phyloP scores from a whole-genome alignment of 495 filamentous ascomycete species.

The Aspergillus cristatus region DNA sequence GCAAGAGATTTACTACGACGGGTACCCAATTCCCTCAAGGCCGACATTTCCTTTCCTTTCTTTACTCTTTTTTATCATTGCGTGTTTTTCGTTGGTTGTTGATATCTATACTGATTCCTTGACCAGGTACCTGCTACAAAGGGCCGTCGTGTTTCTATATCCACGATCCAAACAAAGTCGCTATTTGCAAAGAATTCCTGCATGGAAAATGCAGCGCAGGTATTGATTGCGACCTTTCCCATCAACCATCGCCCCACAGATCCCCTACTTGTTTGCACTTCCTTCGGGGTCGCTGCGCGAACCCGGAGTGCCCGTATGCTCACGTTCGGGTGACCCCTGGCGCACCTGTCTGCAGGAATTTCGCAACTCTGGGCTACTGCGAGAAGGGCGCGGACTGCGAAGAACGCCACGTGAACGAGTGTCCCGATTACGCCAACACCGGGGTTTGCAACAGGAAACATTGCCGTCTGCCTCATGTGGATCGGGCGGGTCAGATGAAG shows the following conservation, averaged over 20 bases:
- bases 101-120: constrained; percentile 20
- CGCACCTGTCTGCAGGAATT: constrained; percentile 74
- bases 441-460: constrained; percentile 74
- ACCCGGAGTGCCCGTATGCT: constrained; percentile 78
- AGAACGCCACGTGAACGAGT: constrained; percentile 82
- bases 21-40: constrained; percentile 50
- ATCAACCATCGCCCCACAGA: constrained; percentile 77
- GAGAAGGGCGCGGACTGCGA: constrained; percentile 69
- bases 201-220: constrained; percentile 69
- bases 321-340: constrained; percentile 75
- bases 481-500: constrained; percentile 69
- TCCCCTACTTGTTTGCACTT: constrained; percentile 87
- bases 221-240: constrained; percentile 83
- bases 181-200: constrained; percentile 83
- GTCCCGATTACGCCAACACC: constrained; percentile 89
- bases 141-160: constrained; percentile 71
- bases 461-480: constrained; percentile 80
- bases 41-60: constrained; percentile 2
- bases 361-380: constrained; percentile 86
- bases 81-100: too few relatives aligned
- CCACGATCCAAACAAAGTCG: constrained; percentile 82
- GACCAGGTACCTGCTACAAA: constrained; percentile 69
- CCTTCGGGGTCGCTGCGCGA: constrained; percentile 82
- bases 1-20: constrained; percentile 83
- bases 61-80: constrained; percentile 5